Conservation (phyloP, 805 yeast genomes). For the Starmerella vaccinii region DNA sequence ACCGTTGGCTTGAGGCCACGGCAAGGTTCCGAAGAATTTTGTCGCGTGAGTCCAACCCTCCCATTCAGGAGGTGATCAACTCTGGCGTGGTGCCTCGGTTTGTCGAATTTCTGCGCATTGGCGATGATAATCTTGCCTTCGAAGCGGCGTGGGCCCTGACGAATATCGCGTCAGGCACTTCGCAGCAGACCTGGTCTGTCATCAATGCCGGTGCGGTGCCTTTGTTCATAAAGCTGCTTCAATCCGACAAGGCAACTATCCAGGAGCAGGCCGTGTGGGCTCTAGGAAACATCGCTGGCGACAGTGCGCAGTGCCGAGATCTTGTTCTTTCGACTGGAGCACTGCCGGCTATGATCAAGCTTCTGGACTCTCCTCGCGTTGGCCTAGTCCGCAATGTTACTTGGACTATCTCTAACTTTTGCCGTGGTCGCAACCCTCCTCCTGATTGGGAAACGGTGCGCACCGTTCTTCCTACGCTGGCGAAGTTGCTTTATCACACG, state of each 20-base stretch:
- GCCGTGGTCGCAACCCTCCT: slow-evolving; percentile 93
- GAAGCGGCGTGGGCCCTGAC: slow-evolving; percentile 99
- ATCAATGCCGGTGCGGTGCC: slow-evolving; percentile 94
- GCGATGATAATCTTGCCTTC: slow-evolving; percentile 77
- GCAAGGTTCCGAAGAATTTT: slow-evolving; percentile 86
- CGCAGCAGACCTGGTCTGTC: slow-evolving; percentile 81
- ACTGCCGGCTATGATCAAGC: slow-evolving; percentile 71
- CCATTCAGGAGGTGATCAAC: slow-evolving; percentile 84
- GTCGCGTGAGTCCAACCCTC: slow-evolving; percentile 91
- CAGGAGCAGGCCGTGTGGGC: slow-evolving; percentile 99
- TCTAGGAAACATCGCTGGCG: slow-evolving; percentile 97
- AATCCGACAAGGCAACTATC: slow-evolving; percentile 76
- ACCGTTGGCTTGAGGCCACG: slow-evolving; percentile 77
- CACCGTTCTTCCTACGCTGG: slow-evolving; percentile 79
- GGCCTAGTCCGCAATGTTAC: slow-evolving; percentile 93
- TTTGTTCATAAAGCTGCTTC: slow-evolving; percentile 67
- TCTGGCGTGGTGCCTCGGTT: slow-evolving; percentile 88
- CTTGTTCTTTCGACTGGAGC: slow-evolving; percentile 76
- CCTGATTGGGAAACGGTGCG: slow-evolving; percentile 90
- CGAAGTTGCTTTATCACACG: slow-evolving; percentile 78
- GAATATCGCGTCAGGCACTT: slow-evolving; percentile 88
- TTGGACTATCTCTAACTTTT: slow-evolving; percentile 93
- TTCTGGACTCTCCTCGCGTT: slow-evolving; percentile 68
- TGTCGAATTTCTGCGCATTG: slow-evolving; percentile 69
- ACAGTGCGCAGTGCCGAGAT: slow-evolving; percentile 82